A percentile compares a stretch with the other conserved stretches of the same genome.
These are phyloP conservation scores for Moricandia arvensis DNA, from an alignment of 345 rosid genomes.

Conservation along the genomic window DNA sequence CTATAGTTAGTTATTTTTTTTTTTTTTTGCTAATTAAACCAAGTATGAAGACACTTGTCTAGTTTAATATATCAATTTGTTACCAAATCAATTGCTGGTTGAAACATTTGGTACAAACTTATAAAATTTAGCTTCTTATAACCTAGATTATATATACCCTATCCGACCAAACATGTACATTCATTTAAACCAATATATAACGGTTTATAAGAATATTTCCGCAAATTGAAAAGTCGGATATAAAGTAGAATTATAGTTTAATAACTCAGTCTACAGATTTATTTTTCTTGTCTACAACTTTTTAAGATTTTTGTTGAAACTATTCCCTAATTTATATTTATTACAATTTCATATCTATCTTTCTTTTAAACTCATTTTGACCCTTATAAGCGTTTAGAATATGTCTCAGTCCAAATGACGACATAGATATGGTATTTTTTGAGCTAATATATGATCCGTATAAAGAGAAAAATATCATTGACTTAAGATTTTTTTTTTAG, in stretches of 20 bases:
- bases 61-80: background rate
- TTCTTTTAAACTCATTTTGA: background rate
- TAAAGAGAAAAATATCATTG: background rate
- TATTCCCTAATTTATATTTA: background rate
- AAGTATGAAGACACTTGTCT: background rate
- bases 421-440: background rate
- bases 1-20: background rate
- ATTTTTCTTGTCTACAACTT: background rate
- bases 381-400: background rate
- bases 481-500: background rate
- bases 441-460: background rate
- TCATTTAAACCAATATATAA: background rate
- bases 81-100: background rate
- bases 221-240: conserved; percentile 7
- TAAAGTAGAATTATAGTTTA: background rate
- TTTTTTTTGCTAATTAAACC: background rate
- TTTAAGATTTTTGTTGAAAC: background rate
- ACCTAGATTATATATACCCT: background rate
- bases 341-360: background rate
- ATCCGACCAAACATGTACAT: background rate
- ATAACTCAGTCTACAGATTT: background rate
- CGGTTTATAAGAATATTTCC: background rate
- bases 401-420: background rate
- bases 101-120: conserved; percentile 9
- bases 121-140: background rate